phyloP scores from a whole-genome alignment of 2,329 filamentous ascomycete species.

The Aspergillus tamarii region DNA sequence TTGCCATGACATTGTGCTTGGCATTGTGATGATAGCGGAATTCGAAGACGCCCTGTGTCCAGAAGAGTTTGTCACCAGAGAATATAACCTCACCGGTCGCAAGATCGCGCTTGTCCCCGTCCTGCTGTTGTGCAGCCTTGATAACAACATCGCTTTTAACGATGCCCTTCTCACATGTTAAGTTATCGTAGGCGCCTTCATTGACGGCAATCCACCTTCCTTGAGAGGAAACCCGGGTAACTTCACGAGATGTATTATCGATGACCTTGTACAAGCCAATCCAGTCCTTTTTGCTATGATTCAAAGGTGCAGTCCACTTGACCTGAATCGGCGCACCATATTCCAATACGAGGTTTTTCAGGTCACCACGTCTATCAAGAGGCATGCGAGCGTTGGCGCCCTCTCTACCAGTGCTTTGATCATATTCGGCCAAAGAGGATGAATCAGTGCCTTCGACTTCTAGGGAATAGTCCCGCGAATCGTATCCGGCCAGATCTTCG shows the following conservation, averaged over 20 bases:
- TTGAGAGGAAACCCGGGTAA: conserved; percentile 80
- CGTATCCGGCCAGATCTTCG: conserved; percentile 76
- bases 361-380: conserved; percentile 61
- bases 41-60: conserved; percentile 94
- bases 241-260: conserved; percentile 84
- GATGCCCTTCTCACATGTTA: conserved; percentile 75
- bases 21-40: conserved; percentile 96
- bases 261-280: conserved; percentile 94
- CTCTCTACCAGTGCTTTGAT: conserved; percentile 72
- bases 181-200: conserved; percentile 73
- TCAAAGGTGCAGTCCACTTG: conserved; percentile 84
- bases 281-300: conserved; percentile 92
- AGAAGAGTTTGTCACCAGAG: conserved; percentile 91
- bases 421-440: conserved; percentile 54
- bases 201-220: conserved; percentile 88
- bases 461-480: conserved; percentile 79
- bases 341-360: conserved; percentile 78
- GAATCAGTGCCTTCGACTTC: conserved; percentile 69
- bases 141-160: conserved; percentile 67
- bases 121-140: conserved; percentile 43
- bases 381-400: conserved; percentile 70
- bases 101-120: conserved; percentile 58
- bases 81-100: conserved; percentile 84
- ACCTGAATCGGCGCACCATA: conserved; percentile 90
- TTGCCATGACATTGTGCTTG: conserved; percentile 89